Evolutionary conservation across 768 basidiomycete genomes (phyloP).

Genomic region (Rickenella mellea): DNA sequence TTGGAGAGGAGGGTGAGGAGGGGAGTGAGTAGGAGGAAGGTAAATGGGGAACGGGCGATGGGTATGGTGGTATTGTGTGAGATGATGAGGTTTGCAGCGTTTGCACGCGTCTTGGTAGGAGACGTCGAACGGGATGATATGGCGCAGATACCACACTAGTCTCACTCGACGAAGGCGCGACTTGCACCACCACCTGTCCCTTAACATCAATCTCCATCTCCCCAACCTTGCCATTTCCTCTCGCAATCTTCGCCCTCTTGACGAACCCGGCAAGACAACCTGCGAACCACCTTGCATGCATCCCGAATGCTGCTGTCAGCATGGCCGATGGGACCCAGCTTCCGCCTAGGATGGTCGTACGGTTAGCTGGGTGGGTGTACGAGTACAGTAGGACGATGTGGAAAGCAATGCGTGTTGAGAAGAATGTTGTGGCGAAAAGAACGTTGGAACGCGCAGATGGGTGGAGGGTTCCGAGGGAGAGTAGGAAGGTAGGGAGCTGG

Average conservation of each 20-base stretch:
- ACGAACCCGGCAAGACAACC: conserved; percentile 40
- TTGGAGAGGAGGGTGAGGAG: background rate
- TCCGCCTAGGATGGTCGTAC: conserved; percentile 20
- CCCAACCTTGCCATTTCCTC: background rate
- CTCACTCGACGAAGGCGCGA: background rate
- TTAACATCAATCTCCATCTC: background rate
- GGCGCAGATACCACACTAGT: background rate
- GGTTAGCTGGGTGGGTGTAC: conserved; percentile 18
- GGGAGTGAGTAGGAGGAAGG: background rate
- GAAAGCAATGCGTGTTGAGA: conserved; percentile 39
- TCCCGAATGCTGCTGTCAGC: conserved; percentile 31
- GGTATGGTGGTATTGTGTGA: background rate
- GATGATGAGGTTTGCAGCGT: background rate
- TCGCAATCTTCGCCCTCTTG: conserved; percentile 18
- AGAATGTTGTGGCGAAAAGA: conserved; percentile 40
- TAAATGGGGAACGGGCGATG: background rate
- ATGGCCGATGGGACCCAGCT: conserved; percentile 30
- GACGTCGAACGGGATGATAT: background rate
- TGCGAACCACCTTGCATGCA: conserved; percentile 46
- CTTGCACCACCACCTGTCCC: background rate
- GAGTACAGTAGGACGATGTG: conserved; percentile 29
- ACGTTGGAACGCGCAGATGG: conserved; percentile 37
- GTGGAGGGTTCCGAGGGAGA: conserved; percentile 35
- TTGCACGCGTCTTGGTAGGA: background rate
- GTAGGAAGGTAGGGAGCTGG: conserved; percentile 44